phyloP scores from a whole-genome alignment of 208 protist genomes.

The Lotmaria passim region DNA sequence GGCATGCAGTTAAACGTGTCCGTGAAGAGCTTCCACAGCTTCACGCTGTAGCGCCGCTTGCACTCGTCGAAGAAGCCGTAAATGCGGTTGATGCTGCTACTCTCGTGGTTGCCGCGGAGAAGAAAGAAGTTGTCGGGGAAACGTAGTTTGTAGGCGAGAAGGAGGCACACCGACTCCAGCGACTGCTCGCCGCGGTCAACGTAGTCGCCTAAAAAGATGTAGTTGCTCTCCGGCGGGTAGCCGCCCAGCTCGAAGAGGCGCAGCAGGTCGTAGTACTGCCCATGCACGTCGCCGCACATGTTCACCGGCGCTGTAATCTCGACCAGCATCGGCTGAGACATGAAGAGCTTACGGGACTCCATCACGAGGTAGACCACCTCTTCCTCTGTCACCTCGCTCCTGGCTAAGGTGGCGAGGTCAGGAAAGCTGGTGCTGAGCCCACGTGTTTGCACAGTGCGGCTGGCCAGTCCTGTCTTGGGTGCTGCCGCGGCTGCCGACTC shows the following conservation, averaged over 20 bases:
- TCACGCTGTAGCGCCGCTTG: conserved; percentile 95
- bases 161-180: conserved; percentile 77
- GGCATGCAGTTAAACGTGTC: conserved; percentile 91
- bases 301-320: conserved; percentile 86
- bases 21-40: conserved; percentile 88
- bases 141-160: conserved; percentile 82
- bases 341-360: conserved; percentile 81
- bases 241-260: conserved; percentile 78
- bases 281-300: conserved; percentile 88
- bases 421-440: not conserved
- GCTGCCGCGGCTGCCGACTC: conserved; percentile 15
- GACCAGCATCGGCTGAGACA: conserved; percentile 89
- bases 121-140: conserved; percentile 87
- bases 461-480: conserved; percentile 20
- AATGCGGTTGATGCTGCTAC: conserved; percentile 78
- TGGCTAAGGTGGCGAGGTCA: conserved; percentile 3
- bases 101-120: conserved; percentile 93
- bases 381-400: conserved; percentile 60
- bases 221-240: conserved; percentile 55
- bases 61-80: conserved; percentile 91
- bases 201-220: conserved; percentile 98
- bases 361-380: conserved; percentile 85
- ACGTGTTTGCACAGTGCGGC: conserved; percentile 21
- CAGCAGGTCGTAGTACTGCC: conserved; percentile 81
- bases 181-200: conserved; percentile 94